Evolutionary conservation across 2,329 filamentous ascomycete genomes (phyloP).

Genomic region (Diplocarpon mali): DNA sequence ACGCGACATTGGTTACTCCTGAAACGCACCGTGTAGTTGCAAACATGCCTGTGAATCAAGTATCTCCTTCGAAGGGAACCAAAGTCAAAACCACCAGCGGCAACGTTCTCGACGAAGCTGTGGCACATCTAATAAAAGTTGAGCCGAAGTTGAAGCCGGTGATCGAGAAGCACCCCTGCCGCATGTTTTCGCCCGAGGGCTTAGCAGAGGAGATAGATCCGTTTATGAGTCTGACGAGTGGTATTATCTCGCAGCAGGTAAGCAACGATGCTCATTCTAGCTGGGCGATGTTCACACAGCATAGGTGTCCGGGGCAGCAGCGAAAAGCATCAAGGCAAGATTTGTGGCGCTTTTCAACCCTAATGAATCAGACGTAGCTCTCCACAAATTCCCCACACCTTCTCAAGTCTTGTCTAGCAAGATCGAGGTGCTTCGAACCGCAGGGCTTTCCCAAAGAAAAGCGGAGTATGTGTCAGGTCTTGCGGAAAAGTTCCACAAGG

Average conservation of each 20-base stretch:
- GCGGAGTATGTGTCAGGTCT: slow-evolving; percentile 89
- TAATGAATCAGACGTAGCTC: slow-evolving; percentile 26
- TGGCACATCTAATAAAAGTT: slow-evolving; percentile 59
- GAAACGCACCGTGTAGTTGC: slow-evolving; percentile 53
- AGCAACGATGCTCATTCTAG: neutral
- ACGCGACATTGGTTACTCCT: slow-evolving; percentile 61
- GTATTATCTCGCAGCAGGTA: slow-evolving; percentile 85
- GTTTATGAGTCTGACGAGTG: slow-evolving; percentile 70
- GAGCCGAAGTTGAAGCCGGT: slow-evolving; percentile 63
- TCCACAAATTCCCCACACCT: slow-evolving; percentile 58
- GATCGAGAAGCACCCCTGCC: slow-evolving; percentile 65
- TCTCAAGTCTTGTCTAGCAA: slow-evolving; percentile 54
- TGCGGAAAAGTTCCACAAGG: slow-evolving; percentile 65
- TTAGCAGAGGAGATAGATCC: slow-evolving; percentile 81
- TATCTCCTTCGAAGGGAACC: slow-evolving; percentile 44
- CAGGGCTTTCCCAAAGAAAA: slow-evolving; percentile 86
- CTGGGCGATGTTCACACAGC: neutral
- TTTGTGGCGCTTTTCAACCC: slow-evolving; percentile 63
- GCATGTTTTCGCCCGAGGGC: slow-evolving; percentile 68
- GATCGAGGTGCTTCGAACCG: slow-evolving; percentile 62
- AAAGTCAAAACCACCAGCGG: slow-evolving; percentile 42
- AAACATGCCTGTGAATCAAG: slow-evolving; percentile 36
- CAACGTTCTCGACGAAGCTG: slow-evolving; percentile 64
- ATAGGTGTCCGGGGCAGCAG: slow-evolving; percentile 79
- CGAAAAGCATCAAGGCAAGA: slow-evolving; percentile 76